These are phyloP conservation scores for Puccinia polysora DNA, from an alignment of 1,284 basidiomycete genomes.

Conservation along the genomic window DNA sequence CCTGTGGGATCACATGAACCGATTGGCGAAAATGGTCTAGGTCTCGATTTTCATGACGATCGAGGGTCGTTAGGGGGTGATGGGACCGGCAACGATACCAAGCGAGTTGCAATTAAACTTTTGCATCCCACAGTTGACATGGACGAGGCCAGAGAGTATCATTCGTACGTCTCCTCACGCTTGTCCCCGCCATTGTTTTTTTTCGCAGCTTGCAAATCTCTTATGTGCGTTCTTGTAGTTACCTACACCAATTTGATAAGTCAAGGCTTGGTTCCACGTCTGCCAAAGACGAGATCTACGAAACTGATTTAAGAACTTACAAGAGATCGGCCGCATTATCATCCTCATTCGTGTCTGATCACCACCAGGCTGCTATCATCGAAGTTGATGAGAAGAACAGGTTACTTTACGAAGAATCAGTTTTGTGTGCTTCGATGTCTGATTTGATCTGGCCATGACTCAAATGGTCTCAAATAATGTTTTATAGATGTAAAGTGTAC, in stretches of 20 bases:
- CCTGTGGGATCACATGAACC: background rate
- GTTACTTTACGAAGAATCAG: conserved; percentile 33
- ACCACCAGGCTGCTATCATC: background rate
- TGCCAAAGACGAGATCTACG: conserved; percentile 24
- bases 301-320: conserved; percentile 33
- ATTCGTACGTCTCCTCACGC: conserved; percentile 25
- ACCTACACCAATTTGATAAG: conserved; percentile 43
- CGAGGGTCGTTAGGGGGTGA: background rate
- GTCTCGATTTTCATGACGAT: conserved; percentile 20
- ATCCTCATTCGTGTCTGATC: background rate
- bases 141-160: conserved; percentile 34
- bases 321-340: conserved; percentile 14
- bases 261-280: conserved; percentile 21
- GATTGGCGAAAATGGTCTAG: background rate
- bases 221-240: too few species aligned
- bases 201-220: background rate
- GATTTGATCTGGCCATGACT: too few species aligned
- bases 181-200: background rate
- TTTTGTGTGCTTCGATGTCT: conserved; percentile 15
- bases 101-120: conserved; percentile 18
- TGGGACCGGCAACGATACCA: conserved; percentile 8
- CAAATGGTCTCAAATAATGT: too few species aligned
- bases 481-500: too few species aligned
- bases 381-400: conserved; percentile 33
- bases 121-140: conserved; percentile 24